Conservation (phyloP, 2,329 filamentous ascomycete genomes). For the Sphaerulina populicola region DNA sequence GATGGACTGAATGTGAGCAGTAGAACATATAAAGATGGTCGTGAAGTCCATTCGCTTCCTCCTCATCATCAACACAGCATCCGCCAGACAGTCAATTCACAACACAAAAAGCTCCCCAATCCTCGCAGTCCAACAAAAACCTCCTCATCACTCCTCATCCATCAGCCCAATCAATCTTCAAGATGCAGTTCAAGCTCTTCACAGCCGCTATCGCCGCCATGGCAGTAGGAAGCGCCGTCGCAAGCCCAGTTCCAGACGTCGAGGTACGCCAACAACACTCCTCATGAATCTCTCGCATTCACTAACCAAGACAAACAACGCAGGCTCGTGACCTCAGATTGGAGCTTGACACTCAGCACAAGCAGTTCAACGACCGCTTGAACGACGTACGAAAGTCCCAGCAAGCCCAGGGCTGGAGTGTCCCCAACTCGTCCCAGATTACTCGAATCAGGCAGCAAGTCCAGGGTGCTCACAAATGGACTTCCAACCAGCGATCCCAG, state of each 20-base stretch:
- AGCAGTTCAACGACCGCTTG: not conserved
- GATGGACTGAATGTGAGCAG: not conserved
- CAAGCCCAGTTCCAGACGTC: conserved; percentile 2
- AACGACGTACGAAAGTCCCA: not conserved
- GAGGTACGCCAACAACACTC: not conserved
- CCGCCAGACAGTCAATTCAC: not conserved
- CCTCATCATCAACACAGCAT: not conserved
- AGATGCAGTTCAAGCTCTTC: conserved; percentile 11
- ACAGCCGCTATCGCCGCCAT: conserved; percentile 4
- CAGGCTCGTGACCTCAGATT: not conserved
- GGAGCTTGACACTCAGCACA: not conserved
- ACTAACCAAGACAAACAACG: not conserved
- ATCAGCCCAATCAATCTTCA: not conserved
- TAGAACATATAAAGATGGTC: not conserved
- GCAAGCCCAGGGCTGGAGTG: not conserved
- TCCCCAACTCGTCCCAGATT: not conserved
- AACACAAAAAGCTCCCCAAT: not conserved
- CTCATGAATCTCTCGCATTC: not conserved
- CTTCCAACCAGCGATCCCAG: not conserved
- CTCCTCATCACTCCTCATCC: not conserved
- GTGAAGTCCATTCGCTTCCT: not conserved
- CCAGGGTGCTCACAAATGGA: not conserved
- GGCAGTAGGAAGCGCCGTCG: conserved; percentile 5
- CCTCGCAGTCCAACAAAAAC: not conserved
- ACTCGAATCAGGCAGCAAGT: not conserved